Conservation (phyloP, 2,329 filamentous ascomycete species). For the Rhynchosporium secalis region DNA sequence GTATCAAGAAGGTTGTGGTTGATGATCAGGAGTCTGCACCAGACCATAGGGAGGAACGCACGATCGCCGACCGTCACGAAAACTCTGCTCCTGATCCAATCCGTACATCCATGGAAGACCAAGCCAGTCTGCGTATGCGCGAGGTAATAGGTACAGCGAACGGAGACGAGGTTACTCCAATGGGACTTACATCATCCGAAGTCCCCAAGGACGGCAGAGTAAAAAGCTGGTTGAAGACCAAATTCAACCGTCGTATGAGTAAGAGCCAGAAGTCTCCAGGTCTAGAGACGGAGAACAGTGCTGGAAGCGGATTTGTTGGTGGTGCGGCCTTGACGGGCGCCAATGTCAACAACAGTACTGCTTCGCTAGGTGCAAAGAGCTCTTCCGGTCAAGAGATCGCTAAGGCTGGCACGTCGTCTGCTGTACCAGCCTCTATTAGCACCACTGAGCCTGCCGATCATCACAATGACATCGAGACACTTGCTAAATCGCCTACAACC, state of each 20-base stretch:
- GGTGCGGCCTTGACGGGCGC: slow-evolving; percentile 50
- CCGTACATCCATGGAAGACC: slow-evolving; percentile 37
- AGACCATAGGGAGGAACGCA: slow-evolving; percentile 9
- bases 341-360: slow-evolving; percentile 48
- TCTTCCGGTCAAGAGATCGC: slow-evolving; percentile 30
- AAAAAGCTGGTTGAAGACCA: slow-evolving; percentile 57
- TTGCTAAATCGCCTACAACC: slow-evolving; percentile 1
- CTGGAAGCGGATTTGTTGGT: slow-evolving; percentile 49
- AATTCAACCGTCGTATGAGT: slow-evolving; percentile 46
- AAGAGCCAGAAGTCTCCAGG: slow-evolving; percentile 28
- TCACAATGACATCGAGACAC: slow-evolving; percentile 2
- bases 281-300: slow-evolving; percentile 15
- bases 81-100: slow-evolving; percentile 22
- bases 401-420: not conserved
- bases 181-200: slow-evolving; percentile 22
- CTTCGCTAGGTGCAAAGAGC: slow-evolving; percentile 36
- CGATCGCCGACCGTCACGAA: slow-evolving; percentile 24
- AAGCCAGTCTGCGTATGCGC: slow-evolving; percentile 31
- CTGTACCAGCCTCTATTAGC: not conserved
- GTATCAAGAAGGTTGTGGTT: slow-evolving; percentile 8
- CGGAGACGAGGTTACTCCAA: slow-evolving; percentile 26
- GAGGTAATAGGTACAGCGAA: slow-evolving; percentile 31
- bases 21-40: slow-evolving; percentile 6
- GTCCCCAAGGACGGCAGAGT: slow-evolving; percentile 31
- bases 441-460: not conserved